Conservation (phyloP, 768 basidiomycete genomes). For the Mycena polygramma region DNA sequence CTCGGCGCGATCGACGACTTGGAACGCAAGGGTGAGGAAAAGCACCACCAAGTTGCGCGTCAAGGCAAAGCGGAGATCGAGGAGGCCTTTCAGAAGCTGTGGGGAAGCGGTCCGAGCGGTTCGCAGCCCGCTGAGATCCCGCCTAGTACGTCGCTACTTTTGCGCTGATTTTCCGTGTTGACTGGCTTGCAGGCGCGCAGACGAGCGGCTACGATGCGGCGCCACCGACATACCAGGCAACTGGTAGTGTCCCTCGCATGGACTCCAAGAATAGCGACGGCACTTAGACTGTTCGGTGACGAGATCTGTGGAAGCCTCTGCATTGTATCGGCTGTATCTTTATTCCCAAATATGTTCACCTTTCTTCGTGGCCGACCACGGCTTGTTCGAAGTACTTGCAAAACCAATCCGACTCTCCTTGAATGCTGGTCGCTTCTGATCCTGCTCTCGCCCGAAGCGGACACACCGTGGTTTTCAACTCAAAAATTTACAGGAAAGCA, state of each 20-base stretch:
- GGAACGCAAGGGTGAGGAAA: constrained; percentile 25
- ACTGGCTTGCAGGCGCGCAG: not conserved
- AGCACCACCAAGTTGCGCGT: constrained; percentile 32
- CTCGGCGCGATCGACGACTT: constrained; percentile 33
- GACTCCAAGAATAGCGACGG: constrained; percentile 12
- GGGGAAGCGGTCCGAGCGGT: constrained; percentile 2
- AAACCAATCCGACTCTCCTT: no score
- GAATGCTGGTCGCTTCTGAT: no score
- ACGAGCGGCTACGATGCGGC: constrained; percentile 22
- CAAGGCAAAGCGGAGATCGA: constrained; percentile 24
- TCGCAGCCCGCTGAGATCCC: not conserved
- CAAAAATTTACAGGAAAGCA: no score
- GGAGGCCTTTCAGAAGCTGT: constrained; percentile 20
- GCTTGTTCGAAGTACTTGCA: no score
- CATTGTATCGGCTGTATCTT: no score
- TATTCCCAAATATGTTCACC: no score
- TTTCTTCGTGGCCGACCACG: no score
- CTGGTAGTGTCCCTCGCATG: not conserved
- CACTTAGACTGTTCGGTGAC: not conserved
- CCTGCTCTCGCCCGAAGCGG: no score
- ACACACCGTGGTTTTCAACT: no score
- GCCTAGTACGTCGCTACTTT: not conserved
- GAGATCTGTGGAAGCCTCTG: no score
- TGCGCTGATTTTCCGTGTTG: not conserved
- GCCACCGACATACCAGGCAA: constrained; percentile 13